A percentile compares a stretch with the other conserved stretches of the same genome.
Evolutionary conservation across 805 yeast genomes (phyloP).

Genomic region (Cyberlindnera subsufficiens): DNA sequence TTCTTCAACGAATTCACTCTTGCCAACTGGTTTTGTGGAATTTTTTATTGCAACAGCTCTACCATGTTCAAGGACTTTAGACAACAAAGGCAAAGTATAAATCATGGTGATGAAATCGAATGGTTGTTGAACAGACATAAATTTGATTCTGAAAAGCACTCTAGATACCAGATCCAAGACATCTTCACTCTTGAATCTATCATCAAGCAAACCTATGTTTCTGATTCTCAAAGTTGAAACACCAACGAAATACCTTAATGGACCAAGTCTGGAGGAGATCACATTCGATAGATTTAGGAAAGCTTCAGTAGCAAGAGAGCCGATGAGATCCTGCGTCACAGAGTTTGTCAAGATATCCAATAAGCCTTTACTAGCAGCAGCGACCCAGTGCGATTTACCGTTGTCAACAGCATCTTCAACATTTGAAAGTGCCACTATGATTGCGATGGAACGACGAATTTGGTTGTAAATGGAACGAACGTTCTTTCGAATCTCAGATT

Average conservation of each 20-base stretch:
- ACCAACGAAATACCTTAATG: constrained; percentile 51
- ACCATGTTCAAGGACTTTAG: constrained; percentile 62
- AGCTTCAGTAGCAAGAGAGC: constrained; percentile 38
- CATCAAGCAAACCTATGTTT: constrained; percentile 39
- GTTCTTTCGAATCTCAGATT: constrained; percentile 45
- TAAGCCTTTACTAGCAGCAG: constrained; percentile 49
- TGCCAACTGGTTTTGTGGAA: constrained; percentile 44
- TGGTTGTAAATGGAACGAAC: constrained; percentile 34
- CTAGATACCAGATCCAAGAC: constrained; percentile 51
- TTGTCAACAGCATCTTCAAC: constrained; percentile 51
- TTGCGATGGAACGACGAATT: constrained; percentile 42
- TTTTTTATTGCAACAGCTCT: constrained; percentile 47
- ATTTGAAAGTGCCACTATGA: constrained; percentile 48
- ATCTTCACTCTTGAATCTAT: constrained; percentile 43
- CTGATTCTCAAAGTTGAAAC: constrained; percentile 61
- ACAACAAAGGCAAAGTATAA: constrained; percentile 70
- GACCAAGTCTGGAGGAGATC: constrained; percentile 46
- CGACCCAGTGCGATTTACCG: constrained; percentile 67
- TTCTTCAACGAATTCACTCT: constrained; percentile 72
- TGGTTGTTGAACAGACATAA: constrained; percentile 66
- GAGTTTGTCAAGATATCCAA: constrained; percentile 38
- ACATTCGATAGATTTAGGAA: constrained; percentile 51
- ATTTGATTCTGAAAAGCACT: constrained; percentile 68
- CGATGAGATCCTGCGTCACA: constrained; percentile 32
- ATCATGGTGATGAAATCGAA: constrained; percentile 64